Evolutionary conservation across 805 yeast species (phyloP), one percentile per base, ranked within the genome.

Genomic region (Brettanomyces nanus): DNA sequence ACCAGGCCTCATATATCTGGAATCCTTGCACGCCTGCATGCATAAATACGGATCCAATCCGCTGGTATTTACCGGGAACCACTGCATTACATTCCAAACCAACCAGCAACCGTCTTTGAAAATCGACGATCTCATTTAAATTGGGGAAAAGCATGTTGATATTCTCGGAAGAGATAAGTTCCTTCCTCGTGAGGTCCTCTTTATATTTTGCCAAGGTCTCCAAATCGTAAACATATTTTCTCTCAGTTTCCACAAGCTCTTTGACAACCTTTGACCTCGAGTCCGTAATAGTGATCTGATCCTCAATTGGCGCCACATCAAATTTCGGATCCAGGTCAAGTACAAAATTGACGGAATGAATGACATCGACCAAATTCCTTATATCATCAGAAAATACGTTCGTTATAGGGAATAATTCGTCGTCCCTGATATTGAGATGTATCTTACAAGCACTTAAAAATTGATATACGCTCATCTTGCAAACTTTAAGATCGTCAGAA

Each of bases 1-100:
- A 85, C 90, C 95, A 92, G 6, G 95, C 87, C 58, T 87, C 95
- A 60, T 92, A 92, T 7, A 85, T 76, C 45, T 77, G 80, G 63
- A 92, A 92, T 20, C 87, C 90, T 27, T 78, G 76, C 22, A 65
- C 59, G 25, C 89, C 84, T 9, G 92, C 85, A 58, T 82, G 94
- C 43, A 84, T 69, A 57, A 92, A 90, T 2, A 89, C 71, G 1
- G 95, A 82, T 2, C 97, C 98, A 33, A 90, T 76, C 44, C 96
- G 70, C 59, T 89, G 96, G 51, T 75, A 75, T 40, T 75, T 73
- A 20, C 77, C 71, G 2, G 89, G 85, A 3, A 82, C 81, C 30
- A 75, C 64, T 4, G 86, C 78, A 61, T 90, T 87, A 52, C 89
- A 84, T 62, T 92, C 99, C 42, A 89, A 61, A 0, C 97, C 95